Evolutionary conservation across 768 basidiomycete species (phyloP), one percentile per base, ranked within the genome.

Genomic region (Jaapia argillacea): DNA sequence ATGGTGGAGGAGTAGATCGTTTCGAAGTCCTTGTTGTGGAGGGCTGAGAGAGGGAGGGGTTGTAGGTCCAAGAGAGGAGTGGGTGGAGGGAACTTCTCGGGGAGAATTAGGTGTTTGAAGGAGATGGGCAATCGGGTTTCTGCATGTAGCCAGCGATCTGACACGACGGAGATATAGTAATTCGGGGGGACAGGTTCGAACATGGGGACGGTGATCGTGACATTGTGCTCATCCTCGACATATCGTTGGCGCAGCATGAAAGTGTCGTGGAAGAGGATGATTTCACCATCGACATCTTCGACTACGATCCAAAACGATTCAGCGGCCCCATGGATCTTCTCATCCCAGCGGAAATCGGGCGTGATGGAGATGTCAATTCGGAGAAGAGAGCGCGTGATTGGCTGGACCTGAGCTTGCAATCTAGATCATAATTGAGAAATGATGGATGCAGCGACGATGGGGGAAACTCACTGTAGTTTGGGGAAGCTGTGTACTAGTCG

Each of bases 321-420:
- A 0, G 89, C 81, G 0, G 70, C 62, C 3, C 91, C 88, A 51
- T 98, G 94, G 4, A 92, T 77, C 60, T 89, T 89, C 54, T 91
- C 88, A 27, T 97, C 93, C 96, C 96, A 99, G 36, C 84, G 77
- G 77, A 98, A 99, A 58, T 98, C 96, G n/a, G 96, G 93, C 3
- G 80, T 78, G 57, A 99, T 93, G 2, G 89, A 90, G 13, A 99
- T 65, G 50, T 98, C 94, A 44, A 98, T 83, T 25, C 89, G 80
- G 12, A 99, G 74, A 12, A 98, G 77, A 0, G 90, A 87, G 6
- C 93, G 82, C 0, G 96, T 98, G 54, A 99, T 91, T 0, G 94
- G 96, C 53, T 96, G 89, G 0, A 98, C 94, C 56, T 96, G 89
- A 0, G 96, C 94, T 59, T 94, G 85, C 10, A 99, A 67, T 52